Evolutionary conservation across 1,139 yeast genomes (phyloP), one percentile per base, ranked within the genome.

Genomic region (Trichomonascaceae sp.): DNA sequence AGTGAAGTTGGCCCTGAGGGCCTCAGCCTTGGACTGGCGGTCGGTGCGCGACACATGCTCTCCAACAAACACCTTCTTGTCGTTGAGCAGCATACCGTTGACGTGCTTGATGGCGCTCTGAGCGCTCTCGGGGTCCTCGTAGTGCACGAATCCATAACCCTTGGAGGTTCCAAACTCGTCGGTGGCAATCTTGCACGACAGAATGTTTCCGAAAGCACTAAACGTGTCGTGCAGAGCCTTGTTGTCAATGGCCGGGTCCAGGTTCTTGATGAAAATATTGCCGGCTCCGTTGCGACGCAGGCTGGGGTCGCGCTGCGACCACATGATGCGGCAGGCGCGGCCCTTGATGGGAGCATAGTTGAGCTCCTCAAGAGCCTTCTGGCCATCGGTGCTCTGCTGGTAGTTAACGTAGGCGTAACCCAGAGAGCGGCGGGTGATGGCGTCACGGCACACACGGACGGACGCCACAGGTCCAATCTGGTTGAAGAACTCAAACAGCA

Each of bases 301-400:
- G 45, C 95, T 74, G 46, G 98, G 98, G 62, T 89, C 97, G 68
- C 98, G 84, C 71, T 92, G 98, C 48, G 97, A 85, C 96, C 97
- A 87, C 98, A 92, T 92, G 69, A 89, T 89, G 67, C 99, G 87
- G 68, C 97, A 85, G 54, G 96, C 89, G 58, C 81, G 85, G 57
- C 96, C 97, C 65, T 87, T 89, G 65, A 89, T 76, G 55, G 76
- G 76, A 43, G 85, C 66, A 69, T 89, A 89, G 81, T 89, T 92
- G 65, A 92, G 74, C 64, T 85, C 93, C 59, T 85, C 94, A 60
- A 89, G 71, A 46, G 99, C 98, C 57, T 73, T 77, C 66, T 80
- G 89, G 56, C 95, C 98, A 59, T 92, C 96, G 46, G 71, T 80
- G 48, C 73, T 64, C 62, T 78, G 76, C 70, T 80, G 89, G 77